Evolutionary conservation across 2,329 filamentous ascomycete genomes (phyloP).

Genomic region (Dryadomyces quercus-mongolicae): DNA sequence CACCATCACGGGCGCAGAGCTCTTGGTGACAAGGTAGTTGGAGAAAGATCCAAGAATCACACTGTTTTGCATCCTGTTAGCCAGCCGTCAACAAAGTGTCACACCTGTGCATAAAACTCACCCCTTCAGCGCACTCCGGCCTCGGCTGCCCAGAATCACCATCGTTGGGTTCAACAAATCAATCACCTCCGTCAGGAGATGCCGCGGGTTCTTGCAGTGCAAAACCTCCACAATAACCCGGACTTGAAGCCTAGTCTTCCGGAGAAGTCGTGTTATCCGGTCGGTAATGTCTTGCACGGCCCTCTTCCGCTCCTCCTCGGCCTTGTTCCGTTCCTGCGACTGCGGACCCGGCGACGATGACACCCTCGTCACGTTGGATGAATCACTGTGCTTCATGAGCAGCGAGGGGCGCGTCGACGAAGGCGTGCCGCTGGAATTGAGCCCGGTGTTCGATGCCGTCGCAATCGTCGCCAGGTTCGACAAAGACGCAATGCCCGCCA

Average conservation of each 20-base stretch:
- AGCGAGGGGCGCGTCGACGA: conserved; percentile 20
- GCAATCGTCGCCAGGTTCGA: neutral
- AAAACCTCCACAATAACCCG: conserved; percentile 91
- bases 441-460: conserved; percentile 7
- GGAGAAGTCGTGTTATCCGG: conserved; percentile 69
- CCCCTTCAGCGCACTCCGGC: conserved; percentile 87
- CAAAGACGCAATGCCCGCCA: conserved; percentile 14
- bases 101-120: conserved; percentile 29
- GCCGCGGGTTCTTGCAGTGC: conserved; percentile 95
- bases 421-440: conserved; percentile 19
- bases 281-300: conserved; percentile 79
- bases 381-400: conserved; percentile 23
- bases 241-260: conserved; percentile 87
- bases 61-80: conserved; percentile 28
- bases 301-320: conserved; percentile 67
- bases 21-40: conserved; percentile 95
- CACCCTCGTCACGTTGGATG: conserved; percentile 15
- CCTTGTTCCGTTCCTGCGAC: conserved; percentile 39
- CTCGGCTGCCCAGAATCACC: conserved; percentile 84
- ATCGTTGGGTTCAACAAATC: conserved; percentile 84
- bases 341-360: conserved; percentile 18
- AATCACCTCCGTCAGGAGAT: conserved; percentile 94
- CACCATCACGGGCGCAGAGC: conserved; percentile 95
- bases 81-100: neutral
- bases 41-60: conserved; percentile 93